Conservation (phyloP, 805 yeast genomes). For the Sporopachydermia lactativora region DNA sequence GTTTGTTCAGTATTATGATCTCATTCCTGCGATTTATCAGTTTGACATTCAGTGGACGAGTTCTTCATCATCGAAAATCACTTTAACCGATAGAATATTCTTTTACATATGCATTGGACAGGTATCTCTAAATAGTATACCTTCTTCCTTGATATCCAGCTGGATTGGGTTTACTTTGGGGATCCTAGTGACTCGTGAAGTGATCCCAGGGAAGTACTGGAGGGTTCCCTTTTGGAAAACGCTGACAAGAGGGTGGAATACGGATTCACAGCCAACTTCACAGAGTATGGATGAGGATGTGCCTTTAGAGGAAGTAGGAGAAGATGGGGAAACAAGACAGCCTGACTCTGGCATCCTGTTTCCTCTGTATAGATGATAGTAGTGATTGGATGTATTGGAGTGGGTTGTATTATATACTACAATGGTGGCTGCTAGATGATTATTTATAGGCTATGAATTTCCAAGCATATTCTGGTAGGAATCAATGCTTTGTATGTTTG, state of each 20-base stretch:
- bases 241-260: background rate
- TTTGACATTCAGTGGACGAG: slow-evolving; percentile 17
- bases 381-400: no score
- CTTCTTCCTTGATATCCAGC: slow-evolving; percentile 16
- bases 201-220: slow-evolving; percentile 26
- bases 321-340: slow-evolving; percentile 11
- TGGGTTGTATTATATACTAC: no score
- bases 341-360: no score
- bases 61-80: slow-evolving; percentile 8
- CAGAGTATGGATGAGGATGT: background rate
- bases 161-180: slow-evolving; percentile 24
- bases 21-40: slow-evolving; percentile 26
- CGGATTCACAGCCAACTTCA: background rate
- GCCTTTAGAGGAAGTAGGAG: background rate
- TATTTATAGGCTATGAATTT: no score
- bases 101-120: slow-evolving; percentile 21
- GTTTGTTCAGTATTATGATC: slow-evolving; percentile 21
- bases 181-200: slow-evolving; percentile 19
- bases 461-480: no score
- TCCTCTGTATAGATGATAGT: no score
- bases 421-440: no score
- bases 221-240: slow-evolving; percentile 20
- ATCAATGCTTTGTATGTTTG: no score
- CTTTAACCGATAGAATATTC: slow-evolving; percentile 21
- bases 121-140: slow-evolving; percentile 18